These are phyloP conservation scores for Ceratocystis cubensis DNA, from an alignment of 2,329 filamentous ascomycete genomes.

Conservation along the genomic window DNA sequence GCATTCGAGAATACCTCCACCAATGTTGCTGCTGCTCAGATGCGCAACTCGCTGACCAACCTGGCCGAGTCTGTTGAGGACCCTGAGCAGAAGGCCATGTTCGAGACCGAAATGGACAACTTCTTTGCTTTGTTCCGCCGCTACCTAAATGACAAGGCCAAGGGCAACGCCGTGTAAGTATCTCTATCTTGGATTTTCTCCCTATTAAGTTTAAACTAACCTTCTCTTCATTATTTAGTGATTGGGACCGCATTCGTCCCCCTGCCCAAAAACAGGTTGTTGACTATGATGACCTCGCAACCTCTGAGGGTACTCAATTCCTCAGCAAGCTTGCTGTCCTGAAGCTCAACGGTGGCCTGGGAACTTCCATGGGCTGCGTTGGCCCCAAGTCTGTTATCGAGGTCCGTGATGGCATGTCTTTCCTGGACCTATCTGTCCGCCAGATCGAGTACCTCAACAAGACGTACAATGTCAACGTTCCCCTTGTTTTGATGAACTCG, in stretches of 20 bases:
- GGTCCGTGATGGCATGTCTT: constrained; percentile 99
- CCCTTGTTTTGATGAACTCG: constrained; percentile 99
- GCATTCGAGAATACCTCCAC: constrained; percentile 99
- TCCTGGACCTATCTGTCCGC: constrained; percentile 94
- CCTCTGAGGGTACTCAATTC: constrained; percentile 83
- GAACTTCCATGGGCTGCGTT: constrained; percentile 99
- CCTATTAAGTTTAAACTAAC: background rate
- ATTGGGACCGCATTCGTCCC: constrained; percentile 94
- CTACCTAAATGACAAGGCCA: constrained; percentile 97
- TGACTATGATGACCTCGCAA: constrained; percentile 80
- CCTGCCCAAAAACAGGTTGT: constrained; percentile 90
- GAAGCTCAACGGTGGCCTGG: constrained; percentile 98
- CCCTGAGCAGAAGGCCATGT: constrained; percentile 74
- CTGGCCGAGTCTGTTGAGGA: constrained; percentile 84
- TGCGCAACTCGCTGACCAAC: constrained; percentile 93
- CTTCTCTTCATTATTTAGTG: constrained; percentile 37
- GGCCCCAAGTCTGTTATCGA: constrained; percentile 99
- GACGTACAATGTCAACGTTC: constrained; percentile 93
- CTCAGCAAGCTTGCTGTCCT: constrained; percentile 95
- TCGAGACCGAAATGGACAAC: constrained; percentile 99
- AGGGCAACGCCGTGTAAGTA: constrained; percentile 74
- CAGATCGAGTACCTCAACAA: constrained; percentile 99
- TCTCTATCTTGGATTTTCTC: constrained; percentile 6
- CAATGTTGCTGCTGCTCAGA: constrained; percentile 93
- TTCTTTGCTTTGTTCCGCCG: constrained; percentile 98